Conservation (phyloP, 805 yeast genomes). For the Cyberlindnera amylophila region DNA sequence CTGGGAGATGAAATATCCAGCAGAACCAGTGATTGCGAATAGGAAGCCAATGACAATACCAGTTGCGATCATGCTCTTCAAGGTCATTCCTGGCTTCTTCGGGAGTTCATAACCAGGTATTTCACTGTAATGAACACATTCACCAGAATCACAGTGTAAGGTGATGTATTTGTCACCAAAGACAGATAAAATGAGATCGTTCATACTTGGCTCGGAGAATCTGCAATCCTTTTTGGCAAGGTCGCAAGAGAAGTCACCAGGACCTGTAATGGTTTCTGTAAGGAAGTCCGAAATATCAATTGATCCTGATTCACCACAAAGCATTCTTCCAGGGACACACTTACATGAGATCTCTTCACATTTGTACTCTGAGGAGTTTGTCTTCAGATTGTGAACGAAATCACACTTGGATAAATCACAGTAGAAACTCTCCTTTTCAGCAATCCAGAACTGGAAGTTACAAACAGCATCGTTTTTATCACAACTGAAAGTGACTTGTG, state of each 20-base stretch:
- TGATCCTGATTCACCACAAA: slow-evolving; percentile 92
- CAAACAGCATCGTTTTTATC: slow-evolving; percentile 61
- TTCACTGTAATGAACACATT: slow-evolving; percentile 88
- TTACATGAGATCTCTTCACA: slow-evolving; percentile 80
- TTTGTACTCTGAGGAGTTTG: slow-evolving; percentile 69
- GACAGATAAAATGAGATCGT: slow-evolving; percentile 80
- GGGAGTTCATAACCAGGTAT: slow-evolving; percentile 88
- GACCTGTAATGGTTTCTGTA: slow-evolving; percentile 85
- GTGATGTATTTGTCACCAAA: slow-evolving; percentile 95
- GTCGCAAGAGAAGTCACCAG: slow-evolving; percentile 88
- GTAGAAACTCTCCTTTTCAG: slow-evolving; percentile 80
- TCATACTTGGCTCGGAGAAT: slow-evolving; percentile 95
- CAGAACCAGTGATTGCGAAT: slow-evolving; percentile 35
- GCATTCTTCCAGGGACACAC: slow-evolving; percentile 88
- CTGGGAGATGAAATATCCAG: slow-evolving; percentile 47
- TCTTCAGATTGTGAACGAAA: slow-evolving; percentile 55
- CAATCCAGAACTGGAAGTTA: slow-evolving; percentile 96
- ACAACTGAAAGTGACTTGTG: slow-evolving; percentile 92
- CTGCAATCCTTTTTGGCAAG: slow-evolving; percentile 55
- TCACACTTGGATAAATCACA: slow-evolving; percentile 79
- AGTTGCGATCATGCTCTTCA: slow-evolving; percentile 45
- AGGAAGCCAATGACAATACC: slow-evolving; percentile 37
- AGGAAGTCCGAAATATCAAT: slow-evolving; percentile 92
- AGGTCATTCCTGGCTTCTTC: slow-evolving; percentile 36
- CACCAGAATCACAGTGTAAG: slow-evolving; percentile 77